Percentiles rank a stretch among this genome's conserved stretches.
phyloP scores from a whole-genome alignment of 345 rosid genomes.

The thale cress (Arabidopsis thaliana) region TAIR10.1 NC_003070.9:28831501-28832000 shows the following conservation, averaged over 20 bases:
- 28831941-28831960: not conserved
- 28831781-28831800: slow-evolving; percentile 88
- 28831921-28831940: not conserved
- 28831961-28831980: slow-evolving; percentile 44
- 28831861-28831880: slow-evolving; percentile 91
- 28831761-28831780: slow-evolving; percentile 85
- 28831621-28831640: slow-evolving; percentile 73
- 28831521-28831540: slow-evolving; percentile 83
- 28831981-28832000: slow-evolving; percentile 78
- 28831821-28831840: slow-evolving; percentile 86
- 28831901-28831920: slow-evolving; percentile 22
- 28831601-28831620: slow-evolving; percentile 96
- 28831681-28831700: not conserved
- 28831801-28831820: slow-evolving; percentile 76
- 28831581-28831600: slow-evolving; percentile 84
- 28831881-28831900: slow-evolving; percentile 49
- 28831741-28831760: slow-evolving; percentile 38
- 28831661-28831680: slow-evolving; percentile 10
- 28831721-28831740: slow-evolving; percentile 15
- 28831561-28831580: slow-evolving; percentile 89
- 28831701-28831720: not conserved
- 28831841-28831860: slow-evolving; percentile 78
- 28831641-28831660: slow-evolving; percentile 27
- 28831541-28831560: slow-evolving; percentile 83
- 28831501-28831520: slow-evolving; percentile 38